A percentile compares a stretch with the other conserved stretches of the same genome.
These are phyloP conservation scores for Niveomyces coronatus DNA, from an alignment of 2,329 filamentous ascomycete genomes.

Conservation along the genomic window DNA sequence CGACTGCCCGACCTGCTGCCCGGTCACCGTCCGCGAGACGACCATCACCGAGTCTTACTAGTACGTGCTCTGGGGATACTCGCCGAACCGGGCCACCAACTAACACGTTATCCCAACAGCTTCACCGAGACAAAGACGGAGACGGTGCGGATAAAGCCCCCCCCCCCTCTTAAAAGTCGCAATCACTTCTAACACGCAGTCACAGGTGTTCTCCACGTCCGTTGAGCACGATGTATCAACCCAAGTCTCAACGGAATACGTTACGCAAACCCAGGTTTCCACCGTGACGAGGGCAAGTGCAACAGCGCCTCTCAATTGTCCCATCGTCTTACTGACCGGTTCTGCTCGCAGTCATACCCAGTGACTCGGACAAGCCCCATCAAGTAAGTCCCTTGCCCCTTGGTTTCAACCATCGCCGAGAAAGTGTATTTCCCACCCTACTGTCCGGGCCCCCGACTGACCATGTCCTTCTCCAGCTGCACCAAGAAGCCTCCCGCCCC, in stretches of 20 bases:
- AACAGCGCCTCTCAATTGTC: neutral
- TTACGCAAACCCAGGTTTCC: neutral
- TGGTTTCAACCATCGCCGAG: neutral
- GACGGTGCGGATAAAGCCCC: neutral
- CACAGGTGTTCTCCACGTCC: neutral
- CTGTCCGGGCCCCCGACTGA: no score
- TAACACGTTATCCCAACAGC: neutral
- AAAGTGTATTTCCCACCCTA: no score
- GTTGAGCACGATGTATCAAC: slow-evolving; percentile 5
- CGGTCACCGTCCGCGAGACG: neutral
- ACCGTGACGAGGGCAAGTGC: neutral
- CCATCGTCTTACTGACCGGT: neutral
- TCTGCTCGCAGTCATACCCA: slow-evolving; percentile 10
- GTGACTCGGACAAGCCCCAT: slow-evolving; percentile 7
- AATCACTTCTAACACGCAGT: neutral
- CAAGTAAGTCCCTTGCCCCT: slow-evolving; percentile 6
- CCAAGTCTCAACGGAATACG: neutral
- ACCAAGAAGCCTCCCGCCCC: slow-evolving; percentile 2
- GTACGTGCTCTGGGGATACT: neutral
- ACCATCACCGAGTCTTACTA: slow-evolving; percentile 4
- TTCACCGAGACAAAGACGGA: slow-evolving; percentile 1
- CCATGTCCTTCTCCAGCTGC: neutral
- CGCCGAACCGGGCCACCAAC: no score
- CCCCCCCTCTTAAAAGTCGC: no score
- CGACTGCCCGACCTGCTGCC: slow-evolving; percentile 1